Conservation (phyloP, 2,329 filamentous ascomycete genomes). For the Lizonia empirigonia region DNA sequence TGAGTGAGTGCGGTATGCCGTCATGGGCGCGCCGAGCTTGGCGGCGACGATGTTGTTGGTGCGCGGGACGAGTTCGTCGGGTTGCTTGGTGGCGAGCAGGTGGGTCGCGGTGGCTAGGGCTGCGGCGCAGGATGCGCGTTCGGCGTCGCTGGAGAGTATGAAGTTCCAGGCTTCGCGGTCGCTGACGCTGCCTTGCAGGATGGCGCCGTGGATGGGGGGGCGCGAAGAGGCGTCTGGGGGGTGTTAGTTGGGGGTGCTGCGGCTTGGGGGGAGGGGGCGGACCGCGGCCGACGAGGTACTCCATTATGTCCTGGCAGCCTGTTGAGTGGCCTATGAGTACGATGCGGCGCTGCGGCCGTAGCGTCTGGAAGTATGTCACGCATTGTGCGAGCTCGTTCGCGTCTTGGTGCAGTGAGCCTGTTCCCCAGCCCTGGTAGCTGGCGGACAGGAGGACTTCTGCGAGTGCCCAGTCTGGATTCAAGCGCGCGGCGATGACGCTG, state of each 20-base stretch:
- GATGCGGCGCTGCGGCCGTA: constrained; percentile 54
- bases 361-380: constrained; percentile 56
- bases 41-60: constrained; percentile 35
- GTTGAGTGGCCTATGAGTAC: constrained; percentile 73
- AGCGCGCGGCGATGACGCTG: constrained; percentile 53
- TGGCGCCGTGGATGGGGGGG: constrained; percentile 70
- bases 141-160: constrained; percentile 44
- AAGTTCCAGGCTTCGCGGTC: constrained; percentile 67
- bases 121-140: constrained; percentile 12
- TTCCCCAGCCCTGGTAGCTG: constrained; percentile 62
- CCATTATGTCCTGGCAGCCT: constrained; percentile 69
- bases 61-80: constrained; percentile 60
- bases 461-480: constrained; percentile 60
- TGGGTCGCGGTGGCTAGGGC: constrained; percentile 57
- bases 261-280: neutral
- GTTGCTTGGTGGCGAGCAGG: constrained; percentile 62
- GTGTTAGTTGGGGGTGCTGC: neutral
- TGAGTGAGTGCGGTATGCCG: constrained; percentile 64
- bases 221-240: constrained; percentile 44
- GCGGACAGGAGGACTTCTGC: constrained; percentile 59
- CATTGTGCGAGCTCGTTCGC: constrained; percentile 59
- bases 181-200: constrained; percentile 80
- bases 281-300: constrained; percentile 59
- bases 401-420: constrained; percentile 59
- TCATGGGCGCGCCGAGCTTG: constrained; percentile 53